Evolutionary conservation across 768 basidiomycete genomes (phyloP), one percentile per base, ranked within the genome.

Genomic region (Coprinopsis strossmayeri): DNA sequence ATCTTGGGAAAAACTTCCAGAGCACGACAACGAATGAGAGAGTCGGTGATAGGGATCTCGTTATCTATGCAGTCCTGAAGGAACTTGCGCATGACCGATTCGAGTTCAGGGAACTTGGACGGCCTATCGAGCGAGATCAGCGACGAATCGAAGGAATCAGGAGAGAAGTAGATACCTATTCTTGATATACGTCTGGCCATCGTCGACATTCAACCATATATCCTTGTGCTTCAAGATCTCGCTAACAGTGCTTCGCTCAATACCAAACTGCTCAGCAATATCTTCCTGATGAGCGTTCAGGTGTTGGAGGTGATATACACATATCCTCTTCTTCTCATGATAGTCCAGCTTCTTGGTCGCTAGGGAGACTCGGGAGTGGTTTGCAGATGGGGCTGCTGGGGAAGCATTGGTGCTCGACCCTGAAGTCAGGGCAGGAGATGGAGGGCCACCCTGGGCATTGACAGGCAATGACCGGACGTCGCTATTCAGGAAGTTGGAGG

Each of bases 231-330:
- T 92, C 55, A 93, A 73, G 53, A 91, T 92, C 68, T 94, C 93
- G 67, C 86, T 88, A 64, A 94, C 84, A n/a, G 91, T 94, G 67
- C 89, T 92, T 45, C 91, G 81, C 60, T 94, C 91, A 51, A 92
- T 85, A 42, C 79, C 78, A 61, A 84, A 93, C 26, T 69, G 67
- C 10, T 70, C 69, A 3, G 85, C 91, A 56, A 94, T 90, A 59
- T 91, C 87, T 59, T 92, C 89, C 63, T 94, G 91, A 50, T 86
- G 78, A 17, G 78, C 72, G 45, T 77, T 77, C 0, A 85, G 86
- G 58, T 88, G 69, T 2, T 79, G 66, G 45, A 72, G 65, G 51
- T 82, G 78, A 61, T 79, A 84, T 11, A 72, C 48, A 57, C 91
- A 92, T 49, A 94, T 91, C 15, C 73, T 70, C 60, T 82, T 84